phyloP scores from a whole-genome alignment of 179 eudicot species.

The Amaranthus tricolor region DNA sequence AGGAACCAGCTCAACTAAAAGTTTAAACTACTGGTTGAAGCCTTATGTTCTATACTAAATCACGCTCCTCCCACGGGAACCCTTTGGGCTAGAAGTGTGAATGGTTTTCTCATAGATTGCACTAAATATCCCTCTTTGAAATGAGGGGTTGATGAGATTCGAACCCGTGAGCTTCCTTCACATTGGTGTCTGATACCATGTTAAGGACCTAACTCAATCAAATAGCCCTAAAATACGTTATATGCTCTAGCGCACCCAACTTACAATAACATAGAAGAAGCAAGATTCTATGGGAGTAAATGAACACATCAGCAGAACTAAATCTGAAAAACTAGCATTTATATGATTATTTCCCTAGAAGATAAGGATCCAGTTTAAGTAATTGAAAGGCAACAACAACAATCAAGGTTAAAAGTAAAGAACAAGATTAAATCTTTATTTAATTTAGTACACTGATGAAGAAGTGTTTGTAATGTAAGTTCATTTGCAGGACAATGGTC shows the following conservation, averaged over 20 bases:
- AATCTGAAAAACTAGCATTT: neutral
- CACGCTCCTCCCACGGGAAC: too few species aligned
- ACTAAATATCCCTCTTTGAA: too few species aligned
- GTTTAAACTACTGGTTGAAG: too few species aligned
- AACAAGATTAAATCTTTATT: conserved; percentile 15
- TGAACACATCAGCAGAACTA: neutral
- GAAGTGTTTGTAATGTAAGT: conserved; percentile 26
- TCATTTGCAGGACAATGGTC: conserved; percentile 46
- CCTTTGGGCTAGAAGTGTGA: too few species aligned
- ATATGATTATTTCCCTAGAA: neutral
- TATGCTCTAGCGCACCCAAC: neutral
- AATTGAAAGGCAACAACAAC: conserved; percentile 16
- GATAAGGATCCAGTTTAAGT: neutral
- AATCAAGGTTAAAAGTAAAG: conserved; percentile 3
- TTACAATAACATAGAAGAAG: neutral
- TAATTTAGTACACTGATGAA: conserved; percentile 7
- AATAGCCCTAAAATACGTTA: too few species aligned
- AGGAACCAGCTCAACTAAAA: too few species aligned
- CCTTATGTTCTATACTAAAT: too few species aligned
- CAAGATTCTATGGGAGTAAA: neutral
- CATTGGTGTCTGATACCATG: too few species aligned
- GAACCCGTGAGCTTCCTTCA: too few species aligned
- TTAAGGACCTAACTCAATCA: too few species aligned
- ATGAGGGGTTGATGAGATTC: too few species aligned
- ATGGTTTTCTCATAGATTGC: too few species aligned